Evolutionary conservation across 208 protist species (phyloP), one percentile per base, ranked within the genome.

Genomic region (Trypanosoma avium): DNA sequence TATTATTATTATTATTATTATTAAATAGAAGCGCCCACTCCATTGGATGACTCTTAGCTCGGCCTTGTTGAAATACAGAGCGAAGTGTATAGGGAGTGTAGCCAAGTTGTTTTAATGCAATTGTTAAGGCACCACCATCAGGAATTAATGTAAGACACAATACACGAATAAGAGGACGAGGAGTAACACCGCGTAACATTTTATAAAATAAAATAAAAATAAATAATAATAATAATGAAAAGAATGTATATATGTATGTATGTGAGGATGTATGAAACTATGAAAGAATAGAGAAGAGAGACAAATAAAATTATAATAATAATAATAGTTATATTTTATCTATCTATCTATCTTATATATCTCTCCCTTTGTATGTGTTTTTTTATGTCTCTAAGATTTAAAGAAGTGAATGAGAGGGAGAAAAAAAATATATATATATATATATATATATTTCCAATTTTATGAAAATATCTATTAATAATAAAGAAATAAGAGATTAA

Each of bases 81-180:
- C 71, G 55, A 10, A 90, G 75, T 38, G 70, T 82, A 74, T 93
- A 90, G 26, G 86, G 82, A 2, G 61, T 79, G 79, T 93, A 93
- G 22, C 83, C 86, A 22, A 93, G 70, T 48, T 48, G 48, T 21
- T 57, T 61, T 33, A 93, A 65, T 10, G 82, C 86, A 10, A 64
- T 55, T 19, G 76, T 74, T 43, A 93, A 53, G 43, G 81, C 81
- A 0, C 80, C 82, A 24, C 86, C 82, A 30, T 83, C 79, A 1
- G 83, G 78, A 24, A 76, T 50, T 83, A 88, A 82, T 10, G 81
- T 93, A 35, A 93, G 66, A 53, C 86, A 90, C 36, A 93, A 21
- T 27, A 90, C 77, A 10, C 83, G 82, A 58, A 93, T 79, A n/a
- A 13, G 2, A 36, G 26, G 54, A 57, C 29, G 29, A 17, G 4